phyloP scores from a whole-genome alignment of 176 grass and related monocot species.

The Canna indica region DNA sequence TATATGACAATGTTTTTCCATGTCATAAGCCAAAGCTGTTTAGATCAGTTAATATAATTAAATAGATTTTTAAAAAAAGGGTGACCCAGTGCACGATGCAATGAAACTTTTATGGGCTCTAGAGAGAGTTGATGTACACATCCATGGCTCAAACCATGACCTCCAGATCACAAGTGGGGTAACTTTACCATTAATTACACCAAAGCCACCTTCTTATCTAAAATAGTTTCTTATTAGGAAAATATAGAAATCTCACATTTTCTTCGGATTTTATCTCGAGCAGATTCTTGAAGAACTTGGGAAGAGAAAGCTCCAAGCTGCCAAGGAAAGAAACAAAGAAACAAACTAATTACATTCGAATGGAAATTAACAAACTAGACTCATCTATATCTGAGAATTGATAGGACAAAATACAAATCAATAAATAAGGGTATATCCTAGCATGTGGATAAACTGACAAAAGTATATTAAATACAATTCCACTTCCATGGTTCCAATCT shows the following conservation, averaged over 20 bases:
- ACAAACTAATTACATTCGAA: background rate
- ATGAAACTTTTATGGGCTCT: no score
- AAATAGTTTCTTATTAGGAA: conserved; percentile 15
- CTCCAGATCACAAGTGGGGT: no score
- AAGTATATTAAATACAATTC: background rate
- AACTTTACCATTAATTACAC: no score
- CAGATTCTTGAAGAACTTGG: conserved; percentile 90
- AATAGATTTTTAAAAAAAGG: no score
- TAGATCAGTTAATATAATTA: conserved; percentile 3
- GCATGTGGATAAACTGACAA: background rate
- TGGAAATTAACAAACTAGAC: background rate
- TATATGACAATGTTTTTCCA: conserved; percentile 92
- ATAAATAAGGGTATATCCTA: background rate
- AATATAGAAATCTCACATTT: conserved; percentile 44
- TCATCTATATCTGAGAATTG: no score
- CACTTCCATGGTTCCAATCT: background rate
- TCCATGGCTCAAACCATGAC: no score
- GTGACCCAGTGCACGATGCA: no score
- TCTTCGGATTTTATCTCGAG: conserved; percentile 51
- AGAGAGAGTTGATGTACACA: no score
- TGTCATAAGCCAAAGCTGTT: conserved; percentile 81
- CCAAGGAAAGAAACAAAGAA: conserved; percentile 16
- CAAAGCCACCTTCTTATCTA: no score
- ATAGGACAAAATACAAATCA: background rate
- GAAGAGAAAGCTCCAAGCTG: conserved; percentile 90